phyloP scores from a whole-genome alignment of 1,139 yeast genomes.

The Pichia sp. region DNA sequence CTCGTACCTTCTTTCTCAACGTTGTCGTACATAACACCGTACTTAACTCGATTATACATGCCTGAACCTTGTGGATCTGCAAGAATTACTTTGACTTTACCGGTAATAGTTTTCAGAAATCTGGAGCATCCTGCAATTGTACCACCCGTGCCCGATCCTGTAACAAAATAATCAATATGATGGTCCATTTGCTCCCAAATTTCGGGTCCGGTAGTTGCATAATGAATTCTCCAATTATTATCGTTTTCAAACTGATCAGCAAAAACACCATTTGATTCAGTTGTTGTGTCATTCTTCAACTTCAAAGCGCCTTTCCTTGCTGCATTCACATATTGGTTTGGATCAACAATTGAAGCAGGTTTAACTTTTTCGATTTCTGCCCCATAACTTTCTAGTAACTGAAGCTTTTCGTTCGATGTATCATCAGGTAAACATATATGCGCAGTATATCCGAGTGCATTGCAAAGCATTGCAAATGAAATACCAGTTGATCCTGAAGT shows the following conservation, averaged over 20 bases:
- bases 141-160: constrained; percentile 72
- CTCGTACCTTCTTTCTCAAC: constrained; percentile 91
- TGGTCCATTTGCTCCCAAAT: constrained; percentile 65
- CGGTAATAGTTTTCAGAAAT: constrained; percentile 51
- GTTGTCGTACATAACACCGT: constrained; percentile 86
- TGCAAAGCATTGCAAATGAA: constrained; percentile 79
- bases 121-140: constrained; percentile 85
- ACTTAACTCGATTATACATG: constrained; percentile 72
- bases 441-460: constrained; percentile 81
- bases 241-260: constrained; percentile 96
- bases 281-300: constrained; percentile 40
- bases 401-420: constrained; percentile 77
- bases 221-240: constrained; percentile 83
- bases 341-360: constrained; percentile 94
- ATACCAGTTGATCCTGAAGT: constrained; percentile 96
- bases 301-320: constrained; percentile 61
- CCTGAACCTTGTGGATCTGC: constrained; percentile 99
- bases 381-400: constrained; percentile 64
- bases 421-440: constrained; percentile 96
- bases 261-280: constrained; percentile 55
- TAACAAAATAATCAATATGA: constrained; percentile 64
- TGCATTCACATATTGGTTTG: constrained; percentile 84
- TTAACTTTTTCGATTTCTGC: constrained; percentile 83
- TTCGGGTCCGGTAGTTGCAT: constrained; percentile 83
- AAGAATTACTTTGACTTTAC: constrained; percentile 42